Conservation (phyloP, 1,139 yeast genomes). For the Lodderomyces oxycetoniae region DNA sequence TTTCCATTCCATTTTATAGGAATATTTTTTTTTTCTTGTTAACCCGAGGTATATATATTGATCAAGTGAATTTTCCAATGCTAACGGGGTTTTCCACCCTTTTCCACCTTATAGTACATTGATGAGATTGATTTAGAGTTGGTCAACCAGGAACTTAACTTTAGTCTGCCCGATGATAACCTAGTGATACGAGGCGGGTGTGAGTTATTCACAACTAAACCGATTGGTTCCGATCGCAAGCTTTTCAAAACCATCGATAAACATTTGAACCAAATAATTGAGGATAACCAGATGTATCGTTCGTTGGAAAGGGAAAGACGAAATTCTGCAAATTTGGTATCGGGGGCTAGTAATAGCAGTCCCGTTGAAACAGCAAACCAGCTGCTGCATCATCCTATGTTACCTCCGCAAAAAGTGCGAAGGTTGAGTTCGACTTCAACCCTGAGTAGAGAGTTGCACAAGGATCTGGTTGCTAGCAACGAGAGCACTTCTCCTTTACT, state of each 20-base stretch:
- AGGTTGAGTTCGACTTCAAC: constrained; percentile 22
- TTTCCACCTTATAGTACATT: constrained; percentile 55
- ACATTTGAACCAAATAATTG: constrained; percentile 63
- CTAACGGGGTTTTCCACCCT: neutral
- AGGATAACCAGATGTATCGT: constrained; percentile 47
- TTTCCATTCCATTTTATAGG: too few species aligned
- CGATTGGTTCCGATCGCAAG: constrained; percentile 85
- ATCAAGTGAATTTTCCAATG: too few species aligned
- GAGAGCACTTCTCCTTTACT: neutral
- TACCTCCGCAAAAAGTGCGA: constrained; percentile 20
- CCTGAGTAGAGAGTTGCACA: constrained; percentile 10
- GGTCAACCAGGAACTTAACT: constrained; percentile 80
- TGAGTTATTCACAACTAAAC: constrained; percentile 90
- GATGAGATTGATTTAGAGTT: constrained; percentile 89
- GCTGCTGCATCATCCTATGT: constrained; percentile 7
- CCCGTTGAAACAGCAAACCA: constrained; percentile 25
- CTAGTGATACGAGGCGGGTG: constrained; percentile 77
- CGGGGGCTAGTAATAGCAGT: constrained; percentile 33
- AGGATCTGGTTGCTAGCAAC: constrained; percentile 7
- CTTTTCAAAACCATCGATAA: constrained; percentile 83
- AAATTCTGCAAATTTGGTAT: constrained; percentile 31
- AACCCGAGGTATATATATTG: neutral
- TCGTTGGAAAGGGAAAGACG: constrained; percentile 40
- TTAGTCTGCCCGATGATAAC: constrained; percentile 83
- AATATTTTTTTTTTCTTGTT: neutral